A percentile compares a stretch with the other conserved stretches of the same genome.
phyloP scores from a whole-genome alignment of 2,329 filamentous ascomycete species.

The Pseudonectria foliicola region DNA sequence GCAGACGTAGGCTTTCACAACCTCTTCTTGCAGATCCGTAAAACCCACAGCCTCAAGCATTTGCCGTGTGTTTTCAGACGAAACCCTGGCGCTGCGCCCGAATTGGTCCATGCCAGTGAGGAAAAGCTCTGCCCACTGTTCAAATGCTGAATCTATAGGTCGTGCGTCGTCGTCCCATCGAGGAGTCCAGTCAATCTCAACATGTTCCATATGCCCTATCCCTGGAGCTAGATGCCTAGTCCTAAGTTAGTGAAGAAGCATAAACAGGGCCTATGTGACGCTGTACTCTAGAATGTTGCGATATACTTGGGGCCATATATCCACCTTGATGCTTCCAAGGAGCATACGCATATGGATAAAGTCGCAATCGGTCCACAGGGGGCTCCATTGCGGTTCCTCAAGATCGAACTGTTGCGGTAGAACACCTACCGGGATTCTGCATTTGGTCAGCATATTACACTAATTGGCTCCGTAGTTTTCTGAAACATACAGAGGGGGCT shows the following conservation, averaged over 20 bases:
- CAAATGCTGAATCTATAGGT: slow-evolving; percentile 48
- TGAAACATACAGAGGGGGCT: slow-evolving; percentile 31
- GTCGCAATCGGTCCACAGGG: slow-evolving; percentile 54
- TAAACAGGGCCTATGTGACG: neutral
- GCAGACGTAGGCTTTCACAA: slow-evolving; percentile 65
- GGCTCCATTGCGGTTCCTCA: slow-evolving; percentile 60
- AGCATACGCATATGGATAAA: slow-evolving; percentile 78
- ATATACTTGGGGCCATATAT: slow-evolving; percentile 66
- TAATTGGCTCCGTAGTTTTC: neutral
- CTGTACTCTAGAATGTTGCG: slow-evolving; percentile 58
- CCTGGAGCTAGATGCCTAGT: slow-evolving; percentile 68
- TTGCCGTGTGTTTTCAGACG: slow-evolving; percentile 41
- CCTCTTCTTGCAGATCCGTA: slow-evolving; percentile 65
- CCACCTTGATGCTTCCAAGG: slow-evolving; percentile 63
- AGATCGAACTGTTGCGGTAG: slow-evolving; percentile 60
- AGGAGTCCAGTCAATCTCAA: slow-evolving; percentile 80
- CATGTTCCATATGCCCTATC: slow-evolving; percentile 71
- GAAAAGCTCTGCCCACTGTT: slow-evolving; percentile 63
- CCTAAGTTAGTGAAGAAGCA: slow-evolving; percentile 7
- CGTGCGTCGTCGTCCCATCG: slow-evolving; percentile 62
- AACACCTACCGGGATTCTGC: slow-evolving; percentile 60
- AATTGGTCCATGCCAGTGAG: slow-evolving; percentile 59
- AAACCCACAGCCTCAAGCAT: slow-evolving; percentile 68
- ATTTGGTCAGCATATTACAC: slow-evolving; percentile 9
- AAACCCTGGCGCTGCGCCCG: slow-evolving; percentile 57